Evolutionary conservation across 139 green algal species (phyloP), one percentile per base, ranked within the genome.

Genomic region (Trebouxia sp.): DNA sequence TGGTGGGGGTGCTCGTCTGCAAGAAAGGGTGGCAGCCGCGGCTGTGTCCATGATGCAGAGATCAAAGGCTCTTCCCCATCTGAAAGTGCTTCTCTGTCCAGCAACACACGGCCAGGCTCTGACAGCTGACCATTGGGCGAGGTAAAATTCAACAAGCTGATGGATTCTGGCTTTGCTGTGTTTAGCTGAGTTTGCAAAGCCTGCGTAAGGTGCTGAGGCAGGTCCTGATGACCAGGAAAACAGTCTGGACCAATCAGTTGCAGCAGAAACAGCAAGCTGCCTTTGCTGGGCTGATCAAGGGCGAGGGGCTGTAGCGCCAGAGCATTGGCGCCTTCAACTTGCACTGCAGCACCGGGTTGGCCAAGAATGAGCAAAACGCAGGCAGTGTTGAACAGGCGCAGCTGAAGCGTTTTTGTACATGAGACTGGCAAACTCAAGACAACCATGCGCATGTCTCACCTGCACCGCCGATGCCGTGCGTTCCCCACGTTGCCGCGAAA

Each of bases 211-310:
- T 72, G 35, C 6, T 72, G 62, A 43, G 62, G 62, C 6, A 72
- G 62, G 14, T 72, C 62, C 32, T 72, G 15, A 12, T 72, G 62
- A n/a, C 24, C 32, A 24, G 32, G 15, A 8, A 30, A 17, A 43
- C 62, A 72, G 62, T 72, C 62, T 72, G 62, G 62, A 28, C 62
- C 62, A 28, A 72, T 72, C 6, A 72, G 62, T 35, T 72, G 62
- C 12, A 72, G 62, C 62, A 72, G 32, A 72, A 72, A 72, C 32
- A 72, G 62, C 32, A 72, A 35, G 32, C 62, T 35, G 32, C 32
- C 35, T n/a, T 43, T 15, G 15, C n/a, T 35, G 8, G 42, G 32
- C 1, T 42, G 12, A 45, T 43, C 26, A 7, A n/a, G 62, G 15
- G 37, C 35, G 12, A 28, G 14, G 9, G 62, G 8, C 15, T 72